Conservation (phyloP, 1,139 yeast genomes). For the Yamadazyma dendronema region DNA sequence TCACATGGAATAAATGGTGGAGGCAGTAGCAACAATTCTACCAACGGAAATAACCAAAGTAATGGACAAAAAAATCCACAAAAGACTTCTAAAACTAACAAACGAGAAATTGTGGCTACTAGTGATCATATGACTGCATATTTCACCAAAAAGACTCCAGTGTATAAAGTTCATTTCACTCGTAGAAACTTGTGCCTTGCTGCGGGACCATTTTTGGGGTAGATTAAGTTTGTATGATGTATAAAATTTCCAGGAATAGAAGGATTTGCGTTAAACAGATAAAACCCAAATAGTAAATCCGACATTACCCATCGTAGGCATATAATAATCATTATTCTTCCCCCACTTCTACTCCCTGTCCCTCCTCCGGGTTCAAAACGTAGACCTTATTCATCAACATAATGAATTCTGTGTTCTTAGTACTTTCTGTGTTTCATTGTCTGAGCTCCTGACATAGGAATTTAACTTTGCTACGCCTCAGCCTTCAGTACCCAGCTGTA, state of each 20-base stretch:
- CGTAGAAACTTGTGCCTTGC: constrained; percentile 88
- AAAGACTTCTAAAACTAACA: constrained; percentile 24
- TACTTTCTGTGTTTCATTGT: not conserved
- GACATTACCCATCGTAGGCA: too few relatives aligned
- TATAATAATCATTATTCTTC: too few relatives aligned
- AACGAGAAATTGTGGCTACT: constrained; percentile 75
- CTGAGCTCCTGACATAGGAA: not conserved
- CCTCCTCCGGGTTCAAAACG: not conserved
- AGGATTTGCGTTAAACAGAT: too few relatives aligned
- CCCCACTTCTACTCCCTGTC: not conserved
- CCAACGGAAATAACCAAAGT: constrained; percentile 9
- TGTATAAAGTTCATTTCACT: constrained; percentile 89
- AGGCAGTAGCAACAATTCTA: too few relatives aligned
- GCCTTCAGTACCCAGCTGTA: not conserved
- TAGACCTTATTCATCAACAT: not conserved
- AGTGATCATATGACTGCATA: constrained; percentile 91
- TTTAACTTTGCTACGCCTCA: not conserved
- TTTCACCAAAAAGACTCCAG: constrained; percentile 92
- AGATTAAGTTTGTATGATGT: constrained; percentile 1
- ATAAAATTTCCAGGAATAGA: not conserved
- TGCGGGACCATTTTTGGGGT: constrained; percentile 70
- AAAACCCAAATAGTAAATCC: too few relatives aligned
- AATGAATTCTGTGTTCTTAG: too few relatives aligned
- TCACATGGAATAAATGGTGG: constrained; percentile 21
- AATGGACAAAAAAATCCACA: constrained; percentile 2